Conservation (phyloP, 352 stramenopile species). For the Globisporangium iwayamae region DNA sequence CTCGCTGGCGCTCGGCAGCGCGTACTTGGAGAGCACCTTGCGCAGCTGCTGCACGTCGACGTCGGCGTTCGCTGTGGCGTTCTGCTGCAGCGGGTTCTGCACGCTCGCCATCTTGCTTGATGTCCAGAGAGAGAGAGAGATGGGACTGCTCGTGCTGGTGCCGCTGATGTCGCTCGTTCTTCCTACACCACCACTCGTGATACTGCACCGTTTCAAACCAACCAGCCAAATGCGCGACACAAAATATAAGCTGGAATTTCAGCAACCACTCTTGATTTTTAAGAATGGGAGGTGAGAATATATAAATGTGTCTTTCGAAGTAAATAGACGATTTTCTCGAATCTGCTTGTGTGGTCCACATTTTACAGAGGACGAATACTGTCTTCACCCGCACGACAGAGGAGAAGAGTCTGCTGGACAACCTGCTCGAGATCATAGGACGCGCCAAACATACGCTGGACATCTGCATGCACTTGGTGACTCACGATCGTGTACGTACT, state of each 20-base stretch:
- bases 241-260: not conserved
- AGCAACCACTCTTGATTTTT: no score
- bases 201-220: conserved; percentile 15
- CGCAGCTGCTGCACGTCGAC: conserved; percentile 54
- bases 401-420: no score
- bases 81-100: conserved; percentile 11
- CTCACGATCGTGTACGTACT: no score
- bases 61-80: conserved; percentile 13
- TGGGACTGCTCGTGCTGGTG: not conserved
- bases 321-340: no score
- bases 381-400: no score
- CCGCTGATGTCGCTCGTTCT: not conserved
- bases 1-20: conserved; percentile 85
- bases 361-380: no score
- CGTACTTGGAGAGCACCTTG: conserved; percentile 84
- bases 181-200: conserved; percentile 7
- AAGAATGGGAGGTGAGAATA: no score
- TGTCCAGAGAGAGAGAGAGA: conserved; percentile 1
- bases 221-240: conserved; percentile 6
- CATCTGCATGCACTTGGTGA: no score
- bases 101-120: conserved; percentile 14
- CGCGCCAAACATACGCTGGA: no score
- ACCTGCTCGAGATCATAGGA: no score
- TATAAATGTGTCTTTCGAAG: no score
- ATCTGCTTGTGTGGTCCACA: no score